Evolutionary conservation across 805 yeast species (phyloP).

Genomic region (Komagataella kurtzmanii): DNA sequence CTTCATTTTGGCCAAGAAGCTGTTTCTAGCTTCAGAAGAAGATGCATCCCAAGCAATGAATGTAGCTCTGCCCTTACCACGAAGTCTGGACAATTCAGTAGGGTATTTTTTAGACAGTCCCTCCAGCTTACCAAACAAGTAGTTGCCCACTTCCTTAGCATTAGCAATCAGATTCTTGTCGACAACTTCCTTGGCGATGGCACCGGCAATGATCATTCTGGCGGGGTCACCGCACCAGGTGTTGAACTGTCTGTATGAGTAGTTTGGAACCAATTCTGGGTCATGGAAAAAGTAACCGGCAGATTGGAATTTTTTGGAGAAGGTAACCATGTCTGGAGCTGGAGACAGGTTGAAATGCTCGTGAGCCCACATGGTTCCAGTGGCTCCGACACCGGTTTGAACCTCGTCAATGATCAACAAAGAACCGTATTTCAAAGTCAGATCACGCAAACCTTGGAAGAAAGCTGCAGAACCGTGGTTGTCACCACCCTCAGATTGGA

Average conservation of each 20-base stretch:
- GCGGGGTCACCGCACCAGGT: slow-evolving; percentile 76
- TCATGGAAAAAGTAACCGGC: slow-evolving; percentile 61
- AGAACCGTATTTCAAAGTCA: slow-evolving; percentile 42
- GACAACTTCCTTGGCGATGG: slow-evolving; percentile 41
- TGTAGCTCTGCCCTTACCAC: slow-evolving; percentile 53
- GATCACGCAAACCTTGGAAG: slow-evolving; percentile 48
- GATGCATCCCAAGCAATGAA: slow-evolving; percentile 54
- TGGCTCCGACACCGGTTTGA: slow-evolving; percentile 65
- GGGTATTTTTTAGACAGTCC: slow-evolving; percentile 26
- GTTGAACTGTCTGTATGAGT: slow-evolving; percentile 57
- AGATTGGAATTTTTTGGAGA: slow-evolving; percentile 61
- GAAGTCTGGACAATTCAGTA: slow-evolving; percentile 27
- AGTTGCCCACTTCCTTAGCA: slow-evolving; percentile 39
- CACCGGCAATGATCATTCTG: slow-evolving; percentile 47
- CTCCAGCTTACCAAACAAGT: slow-evolving; percentile 31
- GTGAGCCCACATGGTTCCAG: slow-evolving; percentile 65
- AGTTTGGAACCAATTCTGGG: slow-evolving; percentile 41
- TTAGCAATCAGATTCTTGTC: slow-evolving; percentile 34
- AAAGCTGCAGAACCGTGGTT: slow-evolving; percentile 52
- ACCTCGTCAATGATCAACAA: slow-evolving; percentile 61
- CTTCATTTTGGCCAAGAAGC: slow-evolving; percentile 30
- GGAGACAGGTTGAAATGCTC: slow-evolving; percentile 51
- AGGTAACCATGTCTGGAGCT: slow-evolving; percentile 58
- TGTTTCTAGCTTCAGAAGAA: slow-evolving; percentile 27
- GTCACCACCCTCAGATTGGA: slow-evolving; percentile 69